A percentile compares a stretch with the other conserved stretches of the same genome.
Conservation (phyloP, 208 protist genomes). For the Strigomonas galati region DNA sequence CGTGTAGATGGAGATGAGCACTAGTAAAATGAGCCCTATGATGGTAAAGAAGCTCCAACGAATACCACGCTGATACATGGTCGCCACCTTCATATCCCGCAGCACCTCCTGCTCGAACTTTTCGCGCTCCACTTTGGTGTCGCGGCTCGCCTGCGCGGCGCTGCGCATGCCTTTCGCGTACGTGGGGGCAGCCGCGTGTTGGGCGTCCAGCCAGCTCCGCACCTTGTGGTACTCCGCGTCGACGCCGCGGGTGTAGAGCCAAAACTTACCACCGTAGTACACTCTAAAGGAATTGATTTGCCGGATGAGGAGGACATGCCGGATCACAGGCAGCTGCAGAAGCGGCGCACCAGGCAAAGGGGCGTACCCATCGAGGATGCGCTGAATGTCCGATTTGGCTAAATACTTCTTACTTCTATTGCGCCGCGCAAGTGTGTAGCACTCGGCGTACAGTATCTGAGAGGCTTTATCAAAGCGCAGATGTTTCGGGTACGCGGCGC, state of each 20-base stretch:
- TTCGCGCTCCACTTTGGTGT: constrained; percentile 64
- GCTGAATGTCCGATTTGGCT: constrained; percentile 48
- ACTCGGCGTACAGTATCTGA: constrained; percentile 77
- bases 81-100: constrained; percentile 69
- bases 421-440: constrained; percentile 50
- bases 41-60: constrained; percentile 41
- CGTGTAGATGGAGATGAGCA: constrained; percentile 49
- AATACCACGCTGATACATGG: constrained; percentile 72
- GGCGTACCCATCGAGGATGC: constrained; percentile 55
- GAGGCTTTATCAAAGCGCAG: constrained; percentile 80
- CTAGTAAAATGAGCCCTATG: constrained; percentile 35
- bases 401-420: constrained; percentile 82
- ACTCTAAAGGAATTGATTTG: constrained; percentile 60
- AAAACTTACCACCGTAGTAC: constrained; percentile 40
- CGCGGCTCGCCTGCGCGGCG: constrained; percentile 16
- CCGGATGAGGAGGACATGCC: constrained; percentile 69
- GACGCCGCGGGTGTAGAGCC: constrained; percentile 73
- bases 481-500: constrained; percentile 69
- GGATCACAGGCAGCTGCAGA: constrained; percentile 75
- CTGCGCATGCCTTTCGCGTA: not conserved
- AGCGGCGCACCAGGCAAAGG: constrained; percentile 54
- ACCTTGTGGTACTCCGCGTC: constrained; percentile 69
- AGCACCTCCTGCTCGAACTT: constrained; percentile 76
- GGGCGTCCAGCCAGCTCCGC: constrained; percentile 46
- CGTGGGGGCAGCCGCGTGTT: constrained; percentile 16